phyloP scores from a whole-genome alignment of 768 basidiomycete species.

The Tulasnella sp. region DNA sequence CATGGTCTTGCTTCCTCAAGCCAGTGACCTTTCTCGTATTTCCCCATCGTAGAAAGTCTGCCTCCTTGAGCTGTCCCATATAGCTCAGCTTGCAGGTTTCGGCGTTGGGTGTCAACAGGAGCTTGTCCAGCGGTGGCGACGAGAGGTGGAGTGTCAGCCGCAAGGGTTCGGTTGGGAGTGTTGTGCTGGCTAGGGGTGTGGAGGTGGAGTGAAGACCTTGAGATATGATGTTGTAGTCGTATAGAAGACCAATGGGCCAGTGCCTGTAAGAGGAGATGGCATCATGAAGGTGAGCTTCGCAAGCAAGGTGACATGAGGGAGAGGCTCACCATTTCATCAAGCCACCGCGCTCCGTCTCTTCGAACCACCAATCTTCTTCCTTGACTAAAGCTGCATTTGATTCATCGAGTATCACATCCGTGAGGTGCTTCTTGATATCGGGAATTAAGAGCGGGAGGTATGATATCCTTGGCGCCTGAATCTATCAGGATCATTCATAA shows the following conservation, averaged over 20 bases:
- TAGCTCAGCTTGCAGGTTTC: constrained; percentile 89
- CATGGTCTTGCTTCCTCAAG: constrained; percentile 82
- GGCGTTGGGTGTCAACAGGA: constrained; percentile 64
- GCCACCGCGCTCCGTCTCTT: constrained; percentile 62
- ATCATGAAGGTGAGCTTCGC: neutral
- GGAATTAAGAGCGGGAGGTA: constrained; percentile 88
- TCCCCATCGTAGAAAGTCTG: constrained; percentile 94
- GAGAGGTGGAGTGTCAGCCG: constrained; percentile 79
- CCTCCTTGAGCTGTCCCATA: constrained; percentile 93
- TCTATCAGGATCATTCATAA: constrained; percentile 21
- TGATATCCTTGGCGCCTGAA: constrained; percentile 72
- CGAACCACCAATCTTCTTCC: constrained; percentile 97
- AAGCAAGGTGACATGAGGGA: neutral
- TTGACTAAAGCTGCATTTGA: constrained; percentile 59
- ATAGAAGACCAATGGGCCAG: constrained; percentile 92
- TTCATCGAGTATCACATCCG: constrained; percentile 89
- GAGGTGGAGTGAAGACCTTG: constrained; percentile 8
- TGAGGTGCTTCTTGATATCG: constrained; percentile 76
- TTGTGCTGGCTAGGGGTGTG: neutral
- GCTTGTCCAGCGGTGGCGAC: constrained; percentile 75
- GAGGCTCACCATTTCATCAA: constrained; percentile 72
- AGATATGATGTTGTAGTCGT: constrained; percentile 70
- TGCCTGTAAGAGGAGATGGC: constrained; percentile 48
- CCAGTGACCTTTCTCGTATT: constrained; percentile 90
- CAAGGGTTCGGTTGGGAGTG: constrained; percentile 43